Conservation (phyloP, 73 alveolate genomes). For the Paramecium pentaurelia region DNA sequence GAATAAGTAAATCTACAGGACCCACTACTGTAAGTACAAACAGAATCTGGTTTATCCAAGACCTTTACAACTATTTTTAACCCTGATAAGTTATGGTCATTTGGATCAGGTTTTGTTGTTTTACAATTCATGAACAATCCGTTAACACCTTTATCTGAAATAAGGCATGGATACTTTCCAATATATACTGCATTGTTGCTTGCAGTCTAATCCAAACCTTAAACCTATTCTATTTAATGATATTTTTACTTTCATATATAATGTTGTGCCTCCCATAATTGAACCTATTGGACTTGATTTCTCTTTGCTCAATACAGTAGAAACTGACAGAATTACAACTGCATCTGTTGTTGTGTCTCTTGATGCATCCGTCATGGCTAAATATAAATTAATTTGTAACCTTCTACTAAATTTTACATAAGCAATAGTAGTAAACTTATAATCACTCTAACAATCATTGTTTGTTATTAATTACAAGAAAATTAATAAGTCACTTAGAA, state of each 20-base stretch:
- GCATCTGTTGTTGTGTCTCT: conserved; percentile 23
- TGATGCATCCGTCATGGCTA: background rate
- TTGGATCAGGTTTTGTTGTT: conserved; percentile 50
- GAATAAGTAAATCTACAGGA: conserved; percentile 23
- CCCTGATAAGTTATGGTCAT: conserved; percentile 10
- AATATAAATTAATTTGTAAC: background rate
- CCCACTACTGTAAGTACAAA: conserved; percentile 26
- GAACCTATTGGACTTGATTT: background rate
- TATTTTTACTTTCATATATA: background rate
- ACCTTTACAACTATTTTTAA: conserved; percentile 39
- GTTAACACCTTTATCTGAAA: conserved; percentile 60
- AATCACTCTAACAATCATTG: background rate
- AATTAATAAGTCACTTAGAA: background rate
- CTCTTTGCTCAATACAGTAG: background rate
- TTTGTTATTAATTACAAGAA: background rate
- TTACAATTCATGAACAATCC: conserved; percentile 52
- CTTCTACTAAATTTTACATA: background rate
- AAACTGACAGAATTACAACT: conserved; percentile 9
- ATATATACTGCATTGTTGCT: conserved; percentile 46
- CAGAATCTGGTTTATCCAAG: conserved; percentile 12
- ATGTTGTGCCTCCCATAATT: background rate
- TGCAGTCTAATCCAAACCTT: conserved; percentile 50
- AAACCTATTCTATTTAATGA: background rate
- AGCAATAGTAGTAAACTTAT: background rate
- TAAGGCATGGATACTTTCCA: conserved; percentile 58